Base-by-base conservation (phyloP, 2,329 filamentous ascomycete genomes). In the Fusarium protoensiforme region DNA sequence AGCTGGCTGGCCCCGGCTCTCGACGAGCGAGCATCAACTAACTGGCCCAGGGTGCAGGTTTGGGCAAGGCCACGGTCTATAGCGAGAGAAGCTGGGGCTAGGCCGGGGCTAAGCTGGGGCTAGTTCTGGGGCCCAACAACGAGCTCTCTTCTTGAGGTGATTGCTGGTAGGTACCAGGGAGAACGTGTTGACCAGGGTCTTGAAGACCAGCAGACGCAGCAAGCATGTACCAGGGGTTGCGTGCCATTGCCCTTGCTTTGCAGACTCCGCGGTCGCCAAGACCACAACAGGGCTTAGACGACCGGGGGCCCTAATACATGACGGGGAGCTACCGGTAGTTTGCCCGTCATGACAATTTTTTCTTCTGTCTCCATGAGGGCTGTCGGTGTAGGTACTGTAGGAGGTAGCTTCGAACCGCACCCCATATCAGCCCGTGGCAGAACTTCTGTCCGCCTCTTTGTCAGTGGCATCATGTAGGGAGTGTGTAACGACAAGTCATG, bases 291-390 rank as follows among this genome's bases (percentile, higher is more conserved):
- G 74, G 75, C 75, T 78, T 75, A 71, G 73, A 71, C 61, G 60
- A 73, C 75, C 64, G 73, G 70, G 70, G 72, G 65, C 61, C 69
- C 69, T 74, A 51, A 51, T 56, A 68, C 64, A 74, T 64, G 67
- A 77, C 75, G 76, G 73, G 73, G 73, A 77, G 73, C 71, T 73
- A 70, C 74, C 72, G 64, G 74, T 78, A 77, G 73, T 67, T 77
- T 64, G 64, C 71, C 46, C 71, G 69, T 69, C 68, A 64, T 68
- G 65, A 64, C 53, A 63, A 71, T 69, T 72, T 71, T 63, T 66
- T 46, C 43, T 22, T 60, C 60, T 39, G 43, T 33, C 56, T 38
- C 67, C 58, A 66, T 59, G 48, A 46, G 51, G 20, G 60, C 43
- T 61, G 75, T 75, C 72, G 68, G 75, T 75, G 46, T 51, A 51